Conservation (phyloP, 2,329 filamentous ascomycete genomes). For the Grosmannia serpens region DNA sequence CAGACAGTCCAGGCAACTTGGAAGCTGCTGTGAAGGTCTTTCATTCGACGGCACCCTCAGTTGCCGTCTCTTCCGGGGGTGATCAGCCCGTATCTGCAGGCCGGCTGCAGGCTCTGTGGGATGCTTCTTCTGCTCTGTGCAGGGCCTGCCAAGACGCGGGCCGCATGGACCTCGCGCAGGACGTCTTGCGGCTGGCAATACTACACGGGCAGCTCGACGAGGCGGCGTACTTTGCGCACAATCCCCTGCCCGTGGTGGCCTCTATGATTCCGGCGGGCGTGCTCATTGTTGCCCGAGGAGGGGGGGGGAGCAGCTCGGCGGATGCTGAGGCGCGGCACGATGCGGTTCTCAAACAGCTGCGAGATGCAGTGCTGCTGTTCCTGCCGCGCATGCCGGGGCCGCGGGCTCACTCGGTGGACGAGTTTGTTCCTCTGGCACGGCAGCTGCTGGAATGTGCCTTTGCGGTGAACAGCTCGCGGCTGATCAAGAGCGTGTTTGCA, state of each 20-base stretch:
- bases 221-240: slow-evolving; percentile 22
- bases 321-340: not conserved
- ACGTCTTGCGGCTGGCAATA: slow-evolving; percentile 19
- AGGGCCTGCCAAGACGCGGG: slow-evolving; percentile 20
- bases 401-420: not conserved
- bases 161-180: slow-evolving; percentile 20
- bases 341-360: slow-evolving; percentile 1
- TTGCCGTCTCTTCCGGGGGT: not conserved
- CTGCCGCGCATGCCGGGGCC: not conserved
- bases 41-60: not conserved
- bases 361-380: slow-evolving; percentile 5
- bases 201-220: slow-evolving; percentile 19
- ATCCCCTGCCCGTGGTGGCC: slow-evolving; percentile 23
- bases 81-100: not conserved
- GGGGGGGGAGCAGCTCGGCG: not conserved
- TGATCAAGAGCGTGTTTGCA: slow-evolving; percentile 20
- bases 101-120: slow-evolving; percentile 9
- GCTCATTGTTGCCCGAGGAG: too few relatives aligned
- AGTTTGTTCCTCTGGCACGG: slow-evolving; percentile 14
- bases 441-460: slow-evolving; percentile 20
- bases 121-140: slow-evolving; percentile 20
- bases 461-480: slow-evolving; percentile 9
- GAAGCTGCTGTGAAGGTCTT: not conserved
- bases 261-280: slow-evolving; percentile 7
- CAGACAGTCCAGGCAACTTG: not conserved